Conservation (phyloP, 164 flowering plant genomes). For the Umbilicus rupestris region DNA sequence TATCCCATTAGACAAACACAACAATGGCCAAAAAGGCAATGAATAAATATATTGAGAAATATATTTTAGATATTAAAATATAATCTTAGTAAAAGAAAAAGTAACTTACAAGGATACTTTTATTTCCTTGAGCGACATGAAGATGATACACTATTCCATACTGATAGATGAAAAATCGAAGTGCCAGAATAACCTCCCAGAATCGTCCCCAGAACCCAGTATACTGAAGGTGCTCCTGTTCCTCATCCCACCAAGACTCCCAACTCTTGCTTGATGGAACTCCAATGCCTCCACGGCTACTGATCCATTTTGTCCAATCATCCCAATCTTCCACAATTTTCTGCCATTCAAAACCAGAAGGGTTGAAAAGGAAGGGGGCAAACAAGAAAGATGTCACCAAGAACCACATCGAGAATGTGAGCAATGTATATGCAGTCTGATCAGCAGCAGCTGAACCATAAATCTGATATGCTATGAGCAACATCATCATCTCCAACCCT, state of each 20-base stretch:
- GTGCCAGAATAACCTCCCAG: slow-evolving; percentile 10
- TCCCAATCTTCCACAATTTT: slow-evolving; percentile 9
- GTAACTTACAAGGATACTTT: slow-evolving; percentile 3
- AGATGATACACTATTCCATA: slow-evolving; percentile 8
- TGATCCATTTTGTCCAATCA: slow-evolving; percentile 10
- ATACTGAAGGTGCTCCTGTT: slow-evolving; percentile 6
- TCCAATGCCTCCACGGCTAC: slow-evolving; percentile 9
- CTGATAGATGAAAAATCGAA: slow-evolving; percentile 9
- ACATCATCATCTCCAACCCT: slow-evolving; percentile 11
- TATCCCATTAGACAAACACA: neutral
- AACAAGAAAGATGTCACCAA: slow-evolving; percentile 10
- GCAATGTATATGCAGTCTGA: slow-evolving; percentile 7
- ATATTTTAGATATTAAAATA: neutral
- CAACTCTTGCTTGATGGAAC: slow-evolving; percentile 10
- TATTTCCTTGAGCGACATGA: neutral
- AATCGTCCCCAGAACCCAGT: slow-evolving; percentile 10
- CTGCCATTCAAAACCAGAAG: slow-evolving; percentile 11
- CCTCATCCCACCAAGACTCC: slow-evolving; percentile 12
- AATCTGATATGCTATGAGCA: slow-evolving; percentile 8
- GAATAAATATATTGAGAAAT: neutral
- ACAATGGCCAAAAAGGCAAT: neutral
- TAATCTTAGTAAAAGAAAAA: neutral
- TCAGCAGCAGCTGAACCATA: slow-evolving; percentile 8
- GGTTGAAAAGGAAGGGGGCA: slow-evolving; percentile 11
- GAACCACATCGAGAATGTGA: slow-evolving; percentile 11